Conservation (phyloP, 768 basidiomycete genomes). For the Omphalotus guepiniiformis region DNA sequence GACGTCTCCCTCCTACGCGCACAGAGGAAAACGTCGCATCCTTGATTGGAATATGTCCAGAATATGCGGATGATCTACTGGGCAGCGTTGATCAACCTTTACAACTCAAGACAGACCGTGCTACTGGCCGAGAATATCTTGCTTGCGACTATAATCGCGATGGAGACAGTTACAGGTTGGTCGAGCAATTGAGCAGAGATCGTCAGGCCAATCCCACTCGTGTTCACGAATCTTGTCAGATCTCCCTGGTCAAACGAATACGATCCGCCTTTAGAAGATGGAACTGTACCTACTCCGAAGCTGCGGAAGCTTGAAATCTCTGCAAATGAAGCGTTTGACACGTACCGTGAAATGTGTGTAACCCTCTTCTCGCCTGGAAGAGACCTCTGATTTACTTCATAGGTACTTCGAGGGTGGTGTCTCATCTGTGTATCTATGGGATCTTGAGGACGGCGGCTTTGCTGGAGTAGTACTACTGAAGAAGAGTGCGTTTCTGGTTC, state of each 20-base stretch:
- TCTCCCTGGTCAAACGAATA: slow-evolving; percentile 99
- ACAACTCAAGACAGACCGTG: slow-evolving; percentile 72
- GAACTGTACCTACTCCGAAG: slow-evolving; percentile 78
- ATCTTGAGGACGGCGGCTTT: slow-evolving; percentile 93
- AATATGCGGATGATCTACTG: slow-evolving; percentile 91
- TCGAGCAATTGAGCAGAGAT: slow-evolving; percentile 11
- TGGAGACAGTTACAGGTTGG: slow-evolving; percentile 85
- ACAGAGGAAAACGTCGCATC: slow-evolving; percentile 84
- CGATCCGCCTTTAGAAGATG: slow-evolving; percentile 85
- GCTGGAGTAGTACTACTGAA: slow-evolving; percentile 96
- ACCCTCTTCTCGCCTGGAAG: slow-evolving; percentile 4
- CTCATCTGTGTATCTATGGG: slow-evolving; percentile 97
- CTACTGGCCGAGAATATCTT: slow-evolving; percentile 84
- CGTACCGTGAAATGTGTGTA: slow-evolving; percentile 88
- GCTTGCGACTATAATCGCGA: slow-evolving; percentile 93
- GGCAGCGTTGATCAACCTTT: slow-evolving; percentile 95
- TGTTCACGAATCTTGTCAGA: slow-evolving; percentile 35
- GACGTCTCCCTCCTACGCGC: slow-evolving; percentile 88
- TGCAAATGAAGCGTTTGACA: slow-evolving; percentile 96
- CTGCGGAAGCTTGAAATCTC: slow-evolving; percentile 88
- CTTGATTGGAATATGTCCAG: slow-evolving; percentile 81
- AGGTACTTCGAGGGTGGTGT: slow-evolving; percentile 99
- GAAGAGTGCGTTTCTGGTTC: slow-evolving; percentile 60
- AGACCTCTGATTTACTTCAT: background rate
- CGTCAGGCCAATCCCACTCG: background rate